Conservation (phyloP, 306 rosid species). For the Ammopiptanthus mongolicus region DNA sequence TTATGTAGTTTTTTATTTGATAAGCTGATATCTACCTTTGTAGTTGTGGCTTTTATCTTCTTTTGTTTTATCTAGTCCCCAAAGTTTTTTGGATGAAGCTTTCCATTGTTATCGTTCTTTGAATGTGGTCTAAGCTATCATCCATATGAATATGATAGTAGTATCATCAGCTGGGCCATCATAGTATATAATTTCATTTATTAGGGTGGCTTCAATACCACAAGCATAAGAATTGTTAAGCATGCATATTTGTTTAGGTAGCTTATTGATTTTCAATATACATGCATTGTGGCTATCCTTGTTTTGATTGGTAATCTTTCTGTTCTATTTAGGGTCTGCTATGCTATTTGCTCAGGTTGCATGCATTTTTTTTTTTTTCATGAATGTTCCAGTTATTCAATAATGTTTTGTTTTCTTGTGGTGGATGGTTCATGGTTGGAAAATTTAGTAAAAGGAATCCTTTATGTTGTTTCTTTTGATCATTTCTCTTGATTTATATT, state of each 20-base stretch:
- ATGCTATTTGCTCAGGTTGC: neutral
- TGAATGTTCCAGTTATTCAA: neutral
- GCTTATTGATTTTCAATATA: neutral
- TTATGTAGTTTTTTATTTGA: neutral
- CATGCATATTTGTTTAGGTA: neutral
- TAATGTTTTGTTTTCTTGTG: neutral
- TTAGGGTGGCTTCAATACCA: neutral
- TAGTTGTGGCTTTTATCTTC: too few species aligned
- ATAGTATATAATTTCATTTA: neutral
- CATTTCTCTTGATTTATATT: constrained; percentile 3
- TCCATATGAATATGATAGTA: neutral
- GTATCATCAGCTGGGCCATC: neutral
- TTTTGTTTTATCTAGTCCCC: neutral
- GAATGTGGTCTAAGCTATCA: neutral
- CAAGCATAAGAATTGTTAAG: neutral
- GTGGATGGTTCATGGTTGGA: neutral
- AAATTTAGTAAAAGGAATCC: neutral
- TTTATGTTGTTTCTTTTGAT: neutral
- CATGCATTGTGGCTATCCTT: neutral
- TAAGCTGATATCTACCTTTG: too few species aligned
- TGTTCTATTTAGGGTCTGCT: neutral
- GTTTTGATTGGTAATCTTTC: constrained; percentile 1
- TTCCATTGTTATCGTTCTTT: neutral
- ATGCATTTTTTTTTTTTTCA: neutral
- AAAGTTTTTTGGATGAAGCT: neutral